Evolutionary conservation across 768 basidiomycete genomes (phyloP), one percentile per base, ranked within the genome.

Genomic region (Nidularia sp.): DNA sequence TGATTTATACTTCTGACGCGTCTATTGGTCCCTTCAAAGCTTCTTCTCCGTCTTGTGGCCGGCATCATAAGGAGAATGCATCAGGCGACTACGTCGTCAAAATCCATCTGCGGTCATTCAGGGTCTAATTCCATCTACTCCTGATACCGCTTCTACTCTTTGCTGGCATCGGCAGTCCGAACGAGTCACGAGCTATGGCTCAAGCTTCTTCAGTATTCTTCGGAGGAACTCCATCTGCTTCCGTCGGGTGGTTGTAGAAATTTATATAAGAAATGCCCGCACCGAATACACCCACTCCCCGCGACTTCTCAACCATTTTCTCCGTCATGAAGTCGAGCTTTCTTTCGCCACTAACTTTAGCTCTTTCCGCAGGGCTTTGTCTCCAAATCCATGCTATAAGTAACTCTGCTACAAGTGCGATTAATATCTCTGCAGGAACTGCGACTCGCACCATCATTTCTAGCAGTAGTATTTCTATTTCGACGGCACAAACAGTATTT

Each of bases 261-360:
- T 39, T 39, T 39, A n/a, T n/a, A 39, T 39, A n/a, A 7, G 8
- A 39, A 39, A 39, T 39, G 36, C 36, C n/a, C n/a, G 36, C n/a
- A 39, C 36, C 36, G 36, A 39, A 7, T 39, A n/a, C 36, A 7
- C n/a, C 36, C n/a, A n/a, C 8, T 39, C 36, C 36, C 36, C 7
- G 36, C n/a, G 36, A n/a, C n/a, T 39, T n/a, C n/a, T 7, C 36
- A 7, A 39, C 36, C 36, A n/a, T n/a, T 29, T n/a, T 25, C 33
- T 47, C 22, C 46, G 33, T 47, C 18, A 5, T 31, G 53, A 6
- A 50, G 52, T 45, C n/a, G n/a, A n/a, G n/a, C n/a, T n/a, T n/a
- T n/a, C n/a, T n/a, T n/a, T n/a, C n/a, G n/a, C n/a, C n/a, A n/a
- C n/a, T n/a, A n/a, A n/a, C n/a, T n/a, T n/a, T n/a, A n/a, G n/a